Conservation (phyloP, 768 basidiomycete species). For the Leccinum arenicola region DNA sequence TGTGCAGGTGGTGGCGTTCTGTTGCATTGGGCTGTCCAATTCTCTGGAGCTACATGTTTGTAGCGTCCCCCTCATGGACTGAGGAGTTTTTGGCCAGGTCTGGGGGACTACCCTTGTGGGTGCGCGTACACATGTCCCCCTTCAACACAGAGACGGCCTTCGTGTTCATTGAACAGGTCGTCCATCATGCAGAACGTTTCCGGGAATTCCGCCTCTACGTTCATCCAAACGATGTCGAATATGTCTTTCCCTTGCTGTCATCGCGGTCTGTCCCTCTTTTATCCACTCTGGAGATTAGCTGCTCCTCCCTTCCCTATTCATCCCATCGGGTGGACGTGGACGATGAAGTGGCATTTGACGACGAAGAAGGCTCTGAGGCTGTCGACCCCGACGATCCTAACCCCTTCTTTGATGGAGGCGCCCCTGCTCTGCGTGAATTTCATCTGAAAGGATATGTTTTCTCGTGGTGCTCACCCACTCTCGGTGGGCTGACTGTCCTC, state of each 20-base stretch:
- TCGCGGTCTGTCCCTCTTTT: background rate
- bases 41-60: slow-evolving; percentile 3
- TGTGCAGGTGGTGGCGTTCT: slow-evolving; percentile 1
- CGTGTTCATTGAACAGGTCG: background rate
- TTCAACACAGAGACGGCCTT: background rate
- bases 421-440: background rate
- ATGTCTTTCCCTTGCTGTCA: background rate
- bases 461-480: background rate
- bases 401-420: background rate
- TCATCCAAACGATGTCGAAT: background rate
- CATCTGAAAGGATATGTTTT: background rate
- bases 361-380: background rate
- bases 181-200: background rate
- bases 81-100: background rate
- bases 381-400: background rate
- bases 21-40: background rate
- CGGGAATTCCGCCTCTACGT: background rate
- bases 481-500: slow-evolving; percentile 1
- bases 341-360: background rate
- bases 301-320: background rate
- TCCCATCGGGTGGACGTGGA: background rate
- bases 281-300: background rate
- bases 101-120: background rate
- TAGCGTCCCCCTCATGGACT: background rate
- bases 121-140: background rate